Base-by-base conservation (phyloP, 345 rosid species). In the Aurinia saxatilis region DNA sequence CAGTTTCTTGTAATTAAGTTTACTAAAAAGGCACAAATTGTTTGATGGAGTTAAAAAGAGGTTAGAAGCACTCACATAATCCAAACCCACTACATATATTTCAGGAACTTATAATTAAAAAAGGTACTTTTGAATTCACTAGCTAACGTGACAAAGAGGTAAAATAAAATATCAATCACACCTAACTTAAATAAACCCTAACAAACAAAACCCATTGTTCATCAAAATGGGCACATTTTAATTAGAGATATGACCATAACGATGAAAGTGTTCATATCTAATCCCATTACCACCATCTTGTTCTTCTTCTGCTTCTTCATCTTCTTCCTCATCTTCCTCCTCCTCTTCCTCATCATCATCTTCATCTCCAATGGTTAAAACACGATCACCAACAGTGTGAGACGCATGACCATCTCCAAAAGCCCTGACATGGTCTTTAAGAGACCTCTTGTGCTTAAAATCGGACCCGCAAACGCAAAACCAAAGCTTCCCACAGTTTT, bases 401-500 rank as follows among this genome's bases (percentile, higher is more conserved):
- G 99, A 92, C 67, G 90, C 87, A 65, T 95, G 99, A 15, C 97
- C 96, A 15, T 80, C 77, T 0, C 96, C 99, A 50, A 93, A 93
- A 3, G 97, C 90, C 76, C 88, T 83, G 45, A 93, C 83, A 70
- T 93, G 99, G 68, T 93, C 99, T 70, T 93, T 93, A 31, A 93
- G 88, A 8, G 99, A 93, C 54, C 99, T 78, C 78, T 93, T 93
- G 78, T 93, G 99, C 70, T 93, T 93, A 63, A 93, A 93, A 78
- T 93, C 99, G 0, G 99, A 93, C 7, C 99, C 97, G 33, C 99
- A 93, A 41, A 81, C 81, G 77, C 99, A 93, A 63, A 85, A 93
- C 99, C 99, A 93, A 13, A 93, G 14, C 77, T 93, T 93, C 15
- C 99, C 99, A 39, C 99, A 93, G 11, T 93, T 93, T 77, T 93